Evolutionary conservation across 257 asterid genomes (phyloP).

Genomic region (Nicotiana undulata): DNA sequence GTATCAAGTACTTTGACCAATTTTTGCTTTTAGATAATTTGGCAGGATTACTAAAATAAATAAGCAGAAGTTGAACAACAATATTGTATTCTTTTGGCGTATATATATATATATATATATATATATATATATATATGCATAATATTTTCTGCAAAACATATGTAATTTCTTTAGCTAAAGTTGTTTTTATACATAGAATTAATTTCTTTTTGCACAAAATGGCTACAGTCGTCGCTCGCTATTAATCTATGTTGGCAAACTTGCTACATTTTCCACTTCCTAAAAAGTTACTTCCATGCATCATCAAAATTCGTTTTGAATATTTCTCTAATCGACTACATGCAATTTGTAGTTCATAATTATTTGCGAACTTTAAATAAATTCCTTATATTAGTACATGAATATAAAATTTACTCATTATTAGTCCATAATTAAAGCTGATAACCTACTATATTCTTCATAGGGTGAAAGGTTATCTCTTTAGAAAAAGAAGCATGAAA

Average conservation of each 20-base stretch:
- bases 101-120: no score
- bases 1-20: no score
- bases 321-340: not conserved
- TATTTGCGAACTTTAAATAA: not conserved
- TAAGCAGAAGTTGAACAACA: no score
- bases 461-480: not conserved
- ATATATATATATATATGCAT: no score
- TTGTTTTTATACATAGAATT: not conserved
- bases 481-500: not conserved
- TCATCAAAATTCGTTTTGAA: not conserved
- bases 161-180: not conserved
- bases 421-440: not conserved
- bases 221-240: no score
- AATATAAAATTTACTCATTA: not conserved
- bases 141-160: not conserved
- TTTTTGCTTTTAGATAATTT: no score
- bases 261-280: not conserved
- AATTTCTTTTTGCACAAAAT: not conserved
- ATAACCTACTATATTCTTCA: not conserved
- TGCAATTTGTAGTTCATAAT: not conserved
- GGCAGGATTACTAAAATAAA: no score
- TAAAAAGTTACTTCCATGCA: not conserved
- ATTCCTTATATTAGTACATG: not conserved
- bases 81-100: no score
- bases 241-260: not conserved